Evolutionary conservation across 2,329 filamentous ascomycete species (phyloP).

Genomic region (Leptosphaerulina australis): DNA sequence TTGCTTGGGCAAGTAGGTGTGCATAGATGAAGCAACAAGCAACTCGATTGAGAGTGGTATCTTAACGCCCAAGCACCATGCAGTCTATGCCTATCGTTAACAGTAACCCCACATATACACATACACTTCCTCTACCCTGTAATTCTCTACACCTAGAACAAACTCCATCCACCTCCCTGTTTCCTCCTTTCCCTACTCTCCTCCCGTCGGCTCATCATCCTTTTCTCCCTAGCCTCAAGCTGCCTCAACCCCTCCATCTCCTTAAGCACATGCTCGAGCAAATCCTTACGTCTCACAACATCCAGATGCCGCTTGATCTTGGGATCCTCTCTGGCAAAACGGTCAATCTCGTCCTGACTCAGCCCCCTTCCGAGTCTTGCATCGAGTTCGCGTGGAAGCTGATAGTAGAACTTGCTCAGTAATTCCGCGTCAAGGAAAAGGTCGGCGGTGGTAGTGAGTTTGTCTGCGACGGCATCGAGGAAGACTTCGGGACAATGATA

Average conservation of each 20-base stretch:
- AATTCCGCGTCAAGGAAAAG: slow-evolving; percentile 97
- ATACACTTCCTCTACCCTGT: slow-evolving; percentile 2
- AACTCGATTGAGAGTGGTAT: slow-evolving; percentile 6
- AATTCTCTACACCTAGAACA: too few relatives aligned
- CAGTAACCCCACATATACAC: slow-evolving; percentile 5
- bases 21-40: background rate
- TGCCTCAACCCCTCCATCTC: slow-evolving; percentile 94
- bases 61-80: slow-evolving; percentile 27
- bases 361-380: slow-evolving; percentile 81
- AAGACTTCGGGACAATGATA: slow-evolving; percentile 98
- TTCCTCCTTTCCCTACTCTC: slow-evolving; percentile 35
- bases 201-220: slow-evolving; percentile 43
- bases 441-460: slow-evolving; percentile 91
- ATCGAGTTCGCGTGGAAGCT: slow-evolving; percentile 90
- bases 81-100: slow-evolving; percentile 25
- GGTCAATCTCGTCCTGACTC: slow-evolving; percentile 79
- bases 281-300: slow-evolving; percentile 87
- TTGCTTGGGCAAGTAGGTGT: too few relatives aligned
- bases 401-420: slow-evolving; percentile 93
- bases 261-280: slow-evolving; percentile 88
- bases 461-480: slow-evolving; percentile 94
- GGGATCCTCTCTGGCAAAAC: slow-evolving; percentile 90
- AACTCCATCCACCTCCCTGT: slow-evolving; percentile 35
- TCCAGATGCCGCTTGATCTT: slow-evolving; percentile 89
- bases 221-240: slow-evolving; percentile 76